Conservation (phyloP, 1,139 yeast genomes). For the Zygosaccharomyces sapae region DNA sequence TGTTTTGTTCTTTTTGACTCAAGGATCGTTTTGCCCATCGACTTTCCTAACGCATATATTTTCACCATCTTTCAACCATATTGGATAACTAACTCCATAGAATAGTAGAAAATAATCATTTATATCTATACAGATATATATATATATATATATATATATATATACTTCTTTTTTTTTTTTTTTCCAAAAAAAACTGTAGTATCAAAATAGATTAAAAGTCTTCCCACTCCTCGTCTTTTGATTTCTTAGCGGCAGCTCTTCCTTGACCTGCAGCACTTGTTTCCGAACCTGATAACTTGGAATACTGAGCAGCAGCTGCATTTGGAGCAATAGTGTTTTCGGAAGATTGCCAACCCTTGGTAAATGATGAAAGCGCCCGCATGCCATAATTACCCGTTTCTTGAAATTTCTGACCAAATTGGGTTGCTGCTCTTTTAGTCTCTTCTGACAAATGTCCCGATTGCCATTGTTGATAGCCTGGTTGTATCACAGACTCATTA, state of each 20-base stretch:
- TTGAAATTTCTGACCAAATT: constrained; percentile 90
- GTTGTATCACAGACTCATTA: constrained; percentile 82
- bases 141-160: too few species aligned
- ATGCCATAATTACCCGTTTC: constrained; percentile 75
- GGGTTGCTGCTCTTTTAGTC: constrained; percentile 88
- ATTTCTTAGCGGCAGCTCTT: constrained; percentile 11
- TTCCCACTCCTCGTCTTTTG: constrained; percentile 34
- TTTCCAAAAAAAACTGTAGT: background rate
- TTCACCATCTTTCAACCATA: too few species aligned
- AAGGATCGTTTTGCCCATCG: background rate
- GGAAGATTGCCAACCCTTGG: constrained; percentile 41
- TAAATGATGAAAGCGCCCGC: constrained; percentile 61
- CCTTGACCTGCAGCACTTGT: constrained; percentile 41
- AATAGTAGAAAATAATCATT: too few species aligned
- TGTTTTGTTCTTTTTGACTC: too few species aligned
- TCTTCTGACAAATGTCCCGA: constrained; percentile 76
- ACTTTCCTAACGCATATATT: background rate
- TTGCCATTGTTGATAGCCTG: constrained; percentile 75
- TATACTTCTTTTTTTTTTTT: too few species aligned
- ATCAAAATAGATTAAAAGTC: constrained; percentile 32
- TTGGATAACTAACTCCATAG: too few species aligned
- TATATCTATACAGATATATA: background rate
- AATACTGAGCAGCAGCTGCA: constrained; percentile 36
- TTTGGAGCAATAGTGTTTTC: constrained; percentile 12
- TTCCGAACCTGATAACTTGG: constrained; percentile 47